Base-by-base conservation (phyloP, 352 stramenopile genomes). In the Globisporangium takayamanum region DNA sequence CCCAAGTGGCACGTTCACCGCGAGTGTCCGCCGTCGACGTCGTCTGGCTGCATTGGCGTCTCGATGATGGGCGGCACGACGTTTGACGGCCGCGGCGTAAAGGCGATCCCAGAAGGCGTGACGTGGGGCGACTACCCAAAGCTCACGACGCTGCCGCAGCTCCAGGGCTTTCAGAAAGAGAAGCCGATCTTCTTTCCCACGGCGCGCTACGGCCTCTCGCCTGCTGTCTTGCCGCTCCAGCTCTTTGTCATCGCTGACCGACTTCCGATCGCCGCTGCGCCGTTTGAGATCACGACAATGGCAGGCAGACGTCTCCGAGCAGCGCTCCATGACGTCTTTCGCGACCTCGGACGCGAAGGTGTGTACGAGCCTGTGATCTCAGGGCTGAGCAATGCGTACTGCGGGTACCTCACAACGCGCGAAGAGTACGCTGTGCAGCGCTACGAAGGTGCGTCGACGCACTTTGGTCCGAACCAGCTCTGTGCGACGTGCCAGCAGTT, bases 401-500 rank as follows among this genome's bases (percentile, higher is more conserved):
- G 80, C 47, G 85, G 83, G 5, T 96, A 96, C 62, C 70, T 95
- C 58, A 88, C 85, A 8, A 96, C 87, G 4, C 74, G 79, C 2
- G 87, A 95, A 59, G 87, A 96, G 60, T 96, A 94, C 50, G 70
- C 84, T 0, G 74, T 92, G 4, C 87, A 96, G 62, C 78, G 85
- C 4, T 96, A 96, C 60, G 87, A 96, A 80, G 87, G 87, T n/a
- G 85, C 87, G 14, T 96, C 84, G 20, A 96, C 85, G 30, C 84
- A 94, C 60, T 96, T 95, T 46, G 87, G 87, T 6, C 85, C 85
- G 0, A 95, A 95, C 50, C 85, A 96, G 59, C 70, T 96, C 16
- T 69, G 70, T 28, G 87, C 83, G 14, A 89, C 83, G 10, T 77
- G 82, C 33, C 82, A 95, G 59, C 77, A 93, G 59, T 91, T 95